These are phyloP conservation scores for Effrenium voratum DNA, from an alignment of 73 alveolate species.

Conservation along the genomic window DNA sequence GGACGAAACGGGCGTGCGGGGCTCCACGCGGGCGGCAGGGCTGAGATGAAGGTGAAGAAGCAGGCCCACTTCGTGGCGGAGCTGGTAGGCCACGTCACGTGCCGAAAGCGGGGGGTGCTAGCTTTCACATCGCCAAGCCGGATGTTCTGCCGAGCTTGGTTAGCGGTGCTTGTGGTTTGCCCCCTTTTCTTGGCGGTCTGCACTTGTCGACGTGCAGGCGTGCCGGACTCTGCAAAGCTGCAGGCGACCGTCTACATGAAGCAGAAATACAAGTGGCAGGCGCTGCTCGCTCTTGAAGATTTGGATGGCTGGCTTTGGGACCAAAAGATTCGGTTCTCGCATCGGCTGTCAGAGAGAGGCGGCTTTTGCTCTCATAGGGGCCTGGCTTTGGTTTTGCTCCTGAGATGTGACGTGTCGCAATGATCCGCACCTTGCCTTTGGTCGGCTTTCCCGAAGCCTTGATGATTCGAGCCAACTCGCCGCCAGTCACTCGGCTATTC, in stretches of 20 bases:
- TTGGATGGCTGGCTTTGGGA: no score
- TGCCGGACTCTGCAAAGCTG: slow-evolving; percentile 25
- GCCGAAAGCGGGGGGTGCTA: not conserved
- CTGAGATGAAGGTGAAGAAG: not conserved
- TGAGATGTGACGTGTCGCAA: no score
- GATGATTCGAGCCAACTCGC: not conserved
- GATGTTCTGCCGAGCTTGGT: not conserved
- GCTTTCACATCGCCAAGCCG: not conserved
- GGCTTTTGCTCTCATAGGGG: no score
- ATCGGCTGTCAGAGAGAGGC: no score
- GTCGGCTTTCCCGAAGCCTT: no score
- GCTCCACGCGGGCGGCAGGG: no score
- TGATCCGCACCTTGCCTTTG: no score
- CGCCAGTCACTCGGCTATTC: slow-evolving; percentile 26
- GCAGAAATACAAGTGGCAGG: not conserved
- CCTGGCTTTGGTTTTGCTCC: no score
- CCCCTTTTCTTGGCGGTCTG: not conserved
- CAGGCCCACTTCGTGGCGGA: not conserved
- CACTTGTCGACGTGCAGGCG: not conserved
- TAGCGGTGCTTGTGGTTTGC: not conserved
- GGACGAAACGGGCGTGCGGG: no score
- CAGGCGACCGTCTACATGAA: not conserved
- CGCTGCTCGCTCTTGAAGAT: no score
- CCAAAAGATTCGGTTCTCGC: no score
- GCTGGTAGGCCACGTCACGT: not conserved